Evolutionary conservation across 2,329 filamentous ascomycete genomes (phyloP).

Genomic region (Diaporthe nobilis): DNA sequence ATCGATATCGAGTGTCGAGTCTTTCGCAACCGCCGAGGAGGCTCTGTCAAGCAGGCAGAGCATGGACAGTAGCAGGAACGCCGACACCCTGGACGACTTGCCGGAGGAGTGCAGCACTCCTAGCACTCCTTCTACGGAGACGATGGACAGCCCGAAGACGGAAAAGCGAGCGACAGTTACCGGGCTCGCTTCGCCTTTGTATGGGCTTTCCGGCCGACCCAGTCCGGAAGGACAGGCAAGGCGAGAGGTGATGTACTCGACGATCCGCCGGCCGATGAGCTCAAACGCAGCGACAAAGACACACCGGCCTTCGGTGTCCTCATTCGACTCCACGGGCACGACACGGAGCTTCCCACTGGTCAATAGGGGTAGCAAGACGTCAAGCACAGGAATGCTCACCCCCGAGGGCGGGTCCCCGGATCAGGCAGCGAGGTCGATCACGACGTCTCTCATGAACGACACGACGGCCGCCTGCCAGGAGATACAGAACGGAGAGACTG

Average conservation of each 20-base stretch:
- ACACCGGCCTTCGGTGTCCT: slow-evolving; percentile 71
- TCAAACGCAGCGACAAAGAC: slow-evolving; percentile 54
- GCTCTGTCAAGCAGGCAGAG: slow-evolving; percentile 57
- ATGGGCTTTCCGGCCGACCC: slow-evolving; percentile 20
- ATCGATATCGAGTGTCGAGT: slow-evolving; percentile 66
- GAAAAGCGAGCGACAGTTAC: slow-evolving; percentile 47
- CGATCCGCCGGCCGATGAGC: slow-evolving; percentile 60
- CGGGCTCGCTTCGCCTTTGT: slow-evolving; percentile 26
- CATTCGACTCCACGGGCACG: slow-evolving; percentile 71
- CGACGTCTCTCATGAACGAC: slow-evolving; percentile 64
- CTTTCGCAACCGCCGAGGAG: slow-evolving; percentile 71
- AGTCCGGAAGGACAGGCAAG: slow-evolving; percentile 45
- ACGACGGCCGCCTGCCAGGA: slow-evolving; percentile 59
- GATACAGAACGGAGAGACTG: slow-evolving; percentile 38
- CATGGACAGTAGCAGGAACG: slow-evolving; percentile 45
- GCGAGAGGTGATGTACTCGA: slow-evolving; percentile 49
- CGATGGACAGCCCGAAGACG: slow-evolving; percentile 51
- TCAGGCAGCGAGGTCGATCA: slow-evolving; percentile 61
- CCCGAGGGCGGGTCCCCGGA: slow-evolving; percentile 64
- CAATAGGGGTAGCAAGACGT: slow-evolving; percentile 61
- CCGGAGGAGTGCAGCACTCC: slow-evolving; percentile 41
- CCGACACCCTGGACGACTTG: slow-evolving; percentile 44
- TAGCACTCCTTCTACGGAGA: slow-evolving; percentile 26
- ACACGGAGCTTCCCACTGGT: slow-evolving; percentile 74
- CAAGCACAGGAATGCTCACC: slow-evolving; percentile 60